Evolutionary conservation across 2,329 filamentous ascomycete genomes (phyloP).

Genomic region (Tolypocladium ovalisporum): DNA sequence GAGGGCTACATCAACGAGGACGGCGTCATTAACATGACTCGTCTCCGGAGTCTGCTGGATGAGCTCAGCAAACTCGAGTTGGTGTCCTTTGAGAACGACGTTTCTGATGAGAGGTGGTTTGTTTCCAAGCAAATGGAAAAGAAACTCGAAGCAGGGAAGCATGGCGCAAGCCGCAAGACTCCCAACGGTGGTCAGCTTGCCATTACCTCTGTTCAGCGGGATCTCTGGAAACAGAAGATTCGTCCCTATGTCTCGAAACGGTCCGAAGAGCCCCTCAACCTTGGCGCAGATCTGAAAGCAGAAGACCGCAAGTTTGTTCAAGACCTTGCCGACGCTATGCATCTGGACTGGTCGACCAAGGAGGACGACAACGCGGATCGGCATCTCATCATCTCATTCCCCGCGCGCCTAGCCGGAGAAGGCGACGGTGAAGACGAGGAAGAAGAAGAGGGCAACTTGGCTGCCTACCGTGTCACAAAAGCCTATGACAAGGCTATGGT

Average conservation of each 20-base stretch:
- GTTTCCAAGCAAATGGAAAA: constrained; percentile 72
- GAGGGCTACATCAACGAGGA: constrained; percentile 95
- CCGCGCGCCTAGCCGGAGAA: constrained; percentile 41
- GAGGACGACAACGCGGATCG: constrained; percentile 45
- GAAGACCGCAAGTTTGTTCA: constrained; percentile 90
- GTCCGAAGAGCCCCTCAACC: constrained; percentile 53
- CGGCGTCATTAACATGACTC: constrained; percentile 78
- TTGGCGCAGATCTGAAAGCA: constrained; percentile 63
- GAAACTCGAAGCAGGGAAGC: constrained; percentile 45
- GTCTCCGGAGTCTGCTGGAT: constrained; percentile 66
- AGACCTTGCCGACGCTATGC: constrained; percentile 59
- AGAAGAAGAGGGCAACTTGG: constrained; percentile 71
- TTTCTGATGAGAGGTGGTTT: constrained; percentile 84
- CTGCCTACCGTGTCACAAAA: constrained; percentile 74
- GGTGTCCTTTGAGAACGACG: constrained; percentile 85
- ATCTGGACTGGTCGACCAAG: constrained; percentile 46
- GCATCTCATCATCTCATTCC: constrained; percentile 39
- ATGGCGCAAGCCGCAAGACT: constrained; percentile 42
- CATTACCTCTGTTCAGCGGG: constrained; percentile 70
- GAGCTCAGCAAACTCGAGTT: constrained; percentile 83
- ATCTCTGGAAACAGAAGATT: constrained; percentile 68
- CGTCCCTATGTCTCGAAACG: constrained; percentile 73
- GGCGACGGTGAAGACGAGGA: constrained; percentile 38
- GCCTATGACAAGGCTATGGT: constrained; percentile 86
- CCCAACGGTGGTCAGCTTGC: constrained; percentile 50